Evolutionary conservation across 352 stramenopile genomes (phyloP), one percentile per base, ranked within the genome.

Genomic region (Phytophthora sojae): DNA sequence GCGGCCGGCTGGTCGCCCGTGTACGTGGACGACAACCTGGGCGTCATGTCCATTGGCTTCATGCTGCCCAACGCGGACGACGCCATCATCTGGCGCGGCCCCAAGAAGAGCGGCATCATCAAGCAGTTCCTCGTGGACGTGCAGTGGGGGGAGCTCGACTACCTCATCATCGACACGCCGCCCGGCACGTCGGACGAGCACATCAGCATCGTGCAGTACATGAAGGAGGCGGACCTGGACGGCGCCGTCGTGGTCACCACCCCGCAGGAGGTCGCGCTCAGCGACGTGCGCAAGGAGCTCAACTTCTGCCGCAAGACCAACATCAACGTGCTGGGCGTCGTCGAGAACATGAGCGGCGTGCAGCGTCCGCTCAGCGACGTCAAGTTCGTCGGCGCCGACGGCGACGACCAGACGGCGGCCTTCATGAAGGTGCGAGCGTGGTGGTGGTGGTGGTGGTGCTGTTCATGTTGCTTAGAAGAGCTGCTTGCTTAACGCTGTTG

Each of bases 101-200:
- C 98, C 11, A 96, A 99, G 80, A 99, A 99, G 84, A 99, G 99
- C 83, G 98, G 96, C 42, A 93, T 99, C 42, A 99, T 99, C 84
- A 99, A 99, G 86, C 98, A 99, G 85, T 99, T 99, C 80, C 88
- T 99, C 37, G 99, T 98, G 15, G 96, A 99, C 69, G 98, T 99
- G 14, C 96, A 99, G 83, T 99, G 98, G 98, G 98, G 98, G 17
- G 85, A 98, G 37, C 91, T 99, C 47, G 98, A 99, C 86, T 99
- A 99, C 77, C 83, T 99, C 44, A 98, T 99, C 73, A 98, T 99
- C 42, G 98, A 99, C 82, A 99, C 98, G 68, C 98, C 98, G 4
- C 98, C 98, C 7, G 98, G 98, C 51, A 99, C 98, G 17, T 99
- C 95, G 35, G 98, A 99, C 74, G 98, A 99, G 77, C 98, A 99